phyloP scores from a whole-genome alignment of 1,139 yeast genomes.

The Blastobotrys elegans region DNA sequence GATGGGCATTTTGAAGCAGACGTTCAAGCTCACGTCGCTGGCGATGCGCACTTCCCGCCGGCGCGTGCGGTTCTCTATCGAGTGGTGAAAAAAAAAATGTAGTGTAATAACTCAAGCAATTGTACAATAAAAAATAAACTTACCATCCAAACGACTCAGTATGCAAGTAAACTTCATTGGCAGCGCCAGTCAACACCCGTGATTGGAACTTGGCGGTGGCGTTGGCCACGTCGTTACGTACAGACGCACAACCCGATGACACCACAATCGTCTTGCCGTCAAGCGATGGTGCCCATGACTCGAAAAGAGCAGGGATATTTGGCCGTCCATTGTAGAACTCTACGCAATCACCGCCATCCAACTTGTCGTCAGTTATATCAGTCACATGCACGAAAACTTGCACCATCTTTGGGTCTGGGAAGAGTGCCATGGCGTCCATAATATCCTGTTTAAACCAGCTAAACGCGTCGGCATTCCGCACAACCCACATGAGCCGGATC shows the following conservation, averaged over 20 bases:
- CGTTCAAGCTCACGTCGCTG: background rate
- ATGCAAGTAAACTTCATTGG: conserved; percentile 48
- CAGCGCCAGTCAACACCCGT: conserved; percentile 23
- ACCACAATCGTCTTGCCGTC: conserved; percentile 44
- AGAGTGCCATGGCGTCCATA: conserved; percentile 12
- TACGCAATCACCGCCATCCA: background rate
- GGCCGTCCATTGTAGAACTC: conserved; percentile 36
- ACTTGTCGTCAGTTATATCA: background rate
- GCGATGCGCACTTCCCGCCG: background rate
- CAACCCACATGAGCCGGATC: conserved; percentile 49
- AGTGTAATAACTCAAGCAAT: too few relatives aligned
- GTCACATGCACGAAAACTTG: conserved; percentile 13
- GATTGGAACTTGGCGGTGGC: conserved; percentile 41
- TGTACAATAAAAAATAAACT: too few relatives aligned
- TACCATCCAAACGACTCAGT: conserved; percentile 60
- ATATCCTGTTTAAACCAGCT: conserved; percentile 47
- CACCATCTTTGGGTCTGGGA: conserved; percentile 10
- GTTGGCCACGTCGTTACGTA: conserved; percentile 43
- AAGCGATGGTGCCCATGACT: conserved; percentile 23
- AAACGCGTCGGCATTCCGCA: conserved; percentile 38
- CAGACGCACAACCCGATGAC: conserved; percentile 47
- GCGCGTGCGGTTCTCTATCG: background rate
- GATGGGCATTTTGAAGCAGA: background rate
- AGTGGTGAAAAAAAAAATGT: background rate
- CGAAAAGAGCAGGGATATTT: conserved; percentile 23